Base-by-base conservation (phyloP, 2,329 filamentous ascomycete genomes). In the Aphanoascus verrucosus region DNA sequence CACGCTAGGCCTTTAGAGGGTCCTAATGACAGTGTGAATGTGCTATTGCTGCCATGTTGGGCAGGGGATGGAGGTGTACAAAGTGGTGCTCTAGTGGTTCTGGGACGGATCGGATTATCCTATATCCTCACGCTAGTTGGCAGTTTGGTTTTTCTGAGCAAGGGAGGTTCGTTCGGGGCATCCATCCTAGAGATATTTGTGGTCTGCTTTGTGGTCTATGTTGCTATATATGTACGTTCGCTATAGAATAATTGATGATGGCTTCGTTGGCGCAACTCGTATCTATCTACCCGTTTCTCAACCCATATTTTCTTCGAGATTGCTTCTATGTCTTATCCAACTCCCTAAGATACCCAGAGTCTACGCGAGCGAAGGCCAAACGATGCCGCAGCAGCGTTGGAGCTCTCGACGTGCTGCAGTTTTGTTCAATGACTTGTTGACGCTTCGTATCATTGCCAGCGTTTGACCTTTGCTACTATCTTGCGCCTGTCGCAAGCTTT, bases 91-190 rank as follows among this genome's bases (percentile, higher is more conserved):
- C 3, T 1, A 28, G 31, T 41, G 19, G 49, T 44, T 23, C 40
- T 19, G 40, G 17, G 7, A 35, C 49, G 40, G 49, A 51, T 44
- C 40, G 49, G 49, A 51, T 31, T 32, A 49, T 49, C 12, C 19
- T 49, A 17, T 32, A 9, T 49, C 47, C 47, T 49, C 35, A 41
- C 47, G 37, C 47, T 49, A 49, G 19, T 23, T 44, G 19, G 23
- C 41, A 28, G 23, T n/a, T 38, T 49, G 14, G 37, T 28, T 32
- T 49, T 31, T 31, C n/a, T 11, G 23, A n/a, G 17, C 5, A 23
- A n/a, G 32, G 23, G 17, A 8, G 19, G 20, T 15, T n/a, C 19
- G 41, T 35, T 41, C 19, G 31, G 23, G 14, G 8, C 3, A 32
- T 23, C 7, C 14, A 9, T 20, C n/a, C 20, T 28, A 3, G 6